Base-by-base conservation (phyloP, 139 green algal genomes). In the Tetraselmis striata region DNA sequence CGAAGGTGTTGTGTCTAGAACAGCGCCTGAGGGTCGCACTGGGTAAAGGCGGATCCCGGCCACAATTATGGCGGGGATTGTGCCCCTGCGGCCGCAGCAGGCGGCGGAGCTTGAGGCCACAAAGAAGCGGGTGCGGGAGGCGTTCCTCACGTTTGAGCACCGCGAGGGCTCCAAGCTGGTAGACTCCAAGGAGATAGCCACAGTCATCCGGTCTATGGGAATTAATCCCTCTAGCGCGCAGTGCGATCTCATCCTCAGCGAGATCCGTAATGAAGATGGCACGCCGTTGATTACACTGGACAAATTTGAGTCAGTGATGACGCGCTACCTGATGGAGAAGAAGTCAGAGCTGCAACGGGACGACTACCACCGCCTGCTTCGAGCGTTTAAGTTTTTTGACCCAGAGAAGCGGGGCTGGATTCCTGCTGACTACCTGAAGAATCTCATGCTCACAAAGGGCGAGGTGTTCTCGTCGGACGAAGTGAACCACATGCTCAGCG, bases 71-170 rank as follows among this genome's bases (percentile, higher is more conserved):
- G 45, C 11, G 11, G 18, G 11, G 45, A 67, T 67, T 25, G 45
- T 67, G 45, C 45, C 45, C 45, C 18, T 67, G 45, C 45, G 45
- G 45, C 45, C 45, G 45, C 45, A 67, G 45, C 45, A 67, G 45
- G 45, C 45, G 45, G 45, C 45, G 45, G 45, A 67, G 45, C 45
- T 67, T 67, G 45, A 67, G 45, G 45, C 45, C 11, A 67, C 45
- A 25, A 67, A 67, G 18, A 67, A 67, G 45, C 5, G 45, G 45
- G 45, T 67, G 45, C 78, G 85, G 2, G 89, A 92, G 23, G 79
- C 85, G 1, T 89, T 90, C 5, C 27, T 89, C 0, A 67, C 89
- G 0, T 91, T 92, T 80, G 89, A 92, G 83, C 89, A 92, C 30
- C 90, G 91, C 77, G 89, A 92, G 76, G 89, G 89, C 30, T 85